Base-by-base conservation (phyloP, 2,329 filamentous ascomycete species). In the Ceratocystis destructans region DNA sequence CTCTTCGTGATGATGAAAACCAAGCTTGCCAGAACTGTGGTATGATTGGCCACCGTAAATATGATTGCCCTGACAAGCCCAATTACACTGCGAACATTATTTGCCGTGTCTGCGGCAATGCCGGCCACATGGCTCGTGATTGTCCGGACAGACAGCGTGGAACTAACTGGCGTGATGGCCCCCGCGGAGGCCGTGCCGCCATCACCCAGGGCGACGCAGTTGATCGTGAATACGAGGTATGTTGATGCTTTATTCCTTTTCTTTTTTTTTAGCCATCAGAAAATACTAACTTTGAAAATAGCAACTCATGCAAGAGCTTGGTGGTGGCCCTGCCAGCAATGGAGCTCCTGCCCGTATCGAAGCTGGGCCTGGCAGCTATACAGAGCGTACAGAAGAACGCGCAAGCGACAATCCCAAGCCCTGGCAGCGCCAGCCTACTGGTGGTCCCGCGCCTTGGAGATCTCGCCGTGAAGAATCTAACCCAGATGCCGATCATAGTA, bases 1-100 rank as follows among this genome's bases (percentile, higher is more conserved):
- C 94, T 7, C 87, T 99, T 22, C 93, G 94, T 80, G 94, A 99
- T 74, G 94, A 99, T 73, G 94, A 99, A 76, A 99, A 99, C 77
- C 94, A 99, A 76, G 94, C 94, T 70, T 99, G 94, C 78, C 94
- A 99, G 79, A 99, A 99, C 80, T 99, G 90, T 77, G 94, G 94
- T 72, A 91, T 97, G 82, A 99, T 99, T 70, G 94, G 94, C 69
- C 94, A 99, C 77, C 88, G 94, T 77, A 99, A 99, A 78, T 97
- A 96, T 76, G 94, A 99, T 75, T 99, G 94, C 72, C 94, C 94
- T 15, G 90, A 99, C 78, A 90, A 94, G 76, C 90, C 92, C 75
- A 99, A 99, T 78, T 97, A 88, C 78, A 99, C 94, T n/a, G 92
- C 94, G 72, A 97, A 91, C 77, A 97, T 99, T 75, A 97, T 99